Evolutionary conservation across 352 stramenopile genomes (phyloP).

Genomic region (Blastocystis sp.): DNA sequence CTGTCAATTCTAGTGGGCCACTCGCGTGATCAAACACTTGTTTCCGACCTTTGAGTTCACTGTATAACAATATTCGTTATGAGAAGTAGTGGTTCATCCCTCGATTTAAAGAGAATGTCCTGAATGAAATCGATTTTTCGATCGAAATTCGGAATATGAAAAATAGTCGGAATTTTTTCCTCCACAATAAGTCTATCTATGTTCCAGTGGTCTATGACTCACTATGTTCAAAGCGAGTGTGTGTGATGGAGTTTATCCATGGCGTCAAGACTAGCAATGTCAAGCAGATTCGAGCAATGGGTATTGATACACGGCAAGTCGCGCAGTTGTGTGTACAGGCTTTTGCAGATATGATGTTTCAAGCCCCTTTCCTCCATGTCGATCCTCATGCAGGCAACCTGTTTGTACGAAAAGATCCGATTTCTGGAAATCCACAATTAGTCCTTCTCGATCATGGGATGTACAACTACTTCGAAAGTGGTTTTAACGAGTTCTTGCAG

Average conservation of each 20-base stretch:
- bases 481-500: slow-evolving; percentile 77
- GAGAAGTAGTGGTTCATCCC: slow-evolving; percentile 52
- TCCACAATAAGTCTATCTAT: neutral
- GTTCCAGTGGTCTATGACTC: slow-evolving; percentile 10
- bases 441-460: slow-evolving; percentile 80
- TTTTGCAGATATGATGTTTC: slow-evolving; percentile 53
- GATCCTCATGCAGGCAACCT: slow-evolving; percentile 58
- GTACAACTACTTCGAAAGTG: slow-evolving; percentile 76
- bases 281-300: neutral
- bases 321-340: slow-evolving; percentile 27
- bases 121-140: slow-evolving; percentile 58
- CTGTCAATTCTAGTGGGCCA: slow-evolving; percentile 3
- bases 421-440: slow-evolving; percentile 68
- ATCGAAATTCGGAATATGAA: slow-evolving; percentile 18
- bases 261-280: slow-evolving; percentile 36
- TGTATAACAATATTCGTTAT: neutral
- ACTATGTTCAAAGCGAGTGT: neutral
- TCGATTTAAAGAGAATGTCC: neutral
- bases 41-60: slow-evolving; percentile 61
- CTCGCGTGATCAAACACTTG: slow-evolving; percentile 30
- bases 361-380: slow-evolving; percentile 43
- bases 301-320: neutral
- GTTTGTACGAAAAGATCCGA: neutral
- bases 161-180: slow-evolving; percentile 17
- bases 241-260: slow-evolving; percentile 58